Percentiles rank a stretch among this genome's conserved stretches.
Conservation (phyloP, 371 early-diverging fungal genomes). For the Lichtheimia corymbifera region DNA sequence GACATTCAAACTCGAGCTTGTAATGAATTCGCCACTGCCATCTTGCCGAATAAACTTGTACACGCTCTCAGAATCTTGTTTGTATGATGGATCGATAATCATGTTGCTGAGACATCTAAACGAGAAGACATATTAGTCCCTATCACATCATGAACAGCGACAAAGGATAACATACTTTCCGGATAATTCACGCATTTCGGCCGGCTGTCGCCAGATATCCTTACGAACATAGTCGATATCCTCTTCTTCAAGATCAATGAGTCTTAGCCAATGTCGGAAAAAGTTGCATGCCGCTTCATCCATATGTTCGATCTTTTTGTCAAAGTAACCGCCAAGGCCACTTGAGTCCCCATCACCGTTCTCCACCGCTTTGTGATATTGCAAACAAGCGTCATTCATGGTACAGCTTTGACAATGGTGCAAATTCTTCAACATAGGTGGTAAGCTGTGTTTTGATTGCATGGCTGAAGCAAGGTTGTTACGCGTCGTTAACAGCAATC, state of each 20-base stretch:
- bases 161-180: conserved; percentile 24
- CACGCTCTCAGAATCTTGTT: background rate
- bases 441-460: conserved; percentile 46
- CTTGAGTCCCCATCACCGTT: conserved; percentile 58
- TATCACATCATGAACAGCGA: background rate
- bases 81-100: conserved; percentile 12
- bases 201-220: conserved; percentile 80
- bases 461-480: conserved; percentile 71
- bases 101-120: conserved; percentile 29
- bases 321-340: conserved; percentile 62
- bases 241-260: conserved; percentile 81
- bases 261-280: conserved; percentile 76
- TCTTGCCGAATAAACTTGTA: no score
- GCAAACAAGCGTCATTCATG: conserved; percentile 62
- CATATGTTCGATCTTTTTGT: conserved; percentile 64
- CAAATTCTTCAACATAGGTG: conserved; percentile 69
- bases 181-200: conserved; percentile 35
- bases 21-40: no score
- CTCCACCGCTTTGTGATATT: conserved; percentile 76
- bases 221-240: conserved; percentile 66
- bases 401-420: conserved; percentile 75
- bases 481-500: conserved; percentile 69
- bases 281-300: conserved; percentile 62
- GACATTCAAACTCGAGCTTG: conserved; percentile 15
- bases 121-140: background rate